phyloP scores from a whole-genome alignment of 768 basidiomycete genomes.

The Cystofilobasidium ferigula region DNA sequence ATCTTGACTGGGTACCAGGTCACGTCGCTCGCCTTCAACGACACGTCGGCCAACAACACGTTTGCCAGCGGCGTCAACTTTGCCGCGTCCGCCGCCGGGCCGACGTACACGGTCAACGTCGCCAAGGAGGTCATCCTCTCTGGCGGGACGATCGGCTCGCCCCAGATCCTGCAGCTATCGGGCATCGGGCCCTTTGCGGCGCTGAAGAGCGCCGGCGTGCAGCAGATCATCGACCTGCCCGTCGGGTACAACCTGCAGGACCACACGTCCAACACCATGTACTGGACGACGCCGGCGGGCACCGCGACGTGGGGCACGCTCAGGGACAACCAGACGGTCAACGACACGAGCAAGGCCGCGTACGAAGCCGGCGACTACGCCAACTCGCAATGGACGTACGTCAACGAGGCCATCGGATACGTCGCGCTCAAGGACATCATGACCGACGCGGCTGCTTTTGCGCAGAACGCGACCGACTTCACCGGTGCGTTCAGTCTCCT shows the following conservation, averaged over 20 bases:
- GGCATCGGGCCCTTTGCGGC: constrained; percentile 53
- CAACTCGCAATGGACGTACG: constrained; percentile 24
- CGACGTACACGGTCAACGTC: constrained; percentile 45
- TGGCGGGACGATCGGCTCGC: constrained; percentile 48
- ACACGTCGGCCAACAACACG: constrained; percentile 36
- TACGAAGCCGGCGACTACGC: constrained; percentile 14
- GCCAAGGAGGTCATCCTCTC: constrained; percentile 51
- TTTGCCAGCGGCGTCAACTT: constrained; percentile 48
- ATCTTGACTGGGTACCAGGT: constrained; percentile 54
- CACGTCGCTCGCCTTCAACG: constrained; percentile 42
- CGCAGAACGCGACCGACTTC: constrained; percentile 18
- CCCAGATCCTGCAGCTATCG: constrained; percentile 49
- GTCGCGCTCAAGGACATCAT: constrained; percentile 26
- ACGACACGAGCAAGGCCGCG: constrained; percentile 1
- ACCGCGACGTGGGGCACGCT: constrained; percentile 25
- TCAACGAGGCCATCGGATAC: constrained; percentile 25
- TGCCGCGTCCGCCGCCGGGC: constrained; percentile 37
- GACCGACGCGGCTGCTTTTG: constrained; percentile 9
- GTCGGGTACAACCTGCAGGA: constrained; percentile 51
- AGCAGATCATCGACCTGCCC: constrained; percentile 46
- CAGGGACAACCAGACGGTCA: constrained; percentile 6
- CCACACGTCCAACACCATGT: constrained; percentile 23
- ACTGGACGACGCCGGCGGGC: constrained; percentile 15
- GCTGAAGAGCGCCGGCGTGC: constrained; percentile 44
- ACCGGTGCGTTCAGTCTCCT: not conserved